These are phyloP conservation scores for Leishmania gerbilli DNA, from an alignment of 208 protist genomes.

Conservation along the genomic window DNA sequence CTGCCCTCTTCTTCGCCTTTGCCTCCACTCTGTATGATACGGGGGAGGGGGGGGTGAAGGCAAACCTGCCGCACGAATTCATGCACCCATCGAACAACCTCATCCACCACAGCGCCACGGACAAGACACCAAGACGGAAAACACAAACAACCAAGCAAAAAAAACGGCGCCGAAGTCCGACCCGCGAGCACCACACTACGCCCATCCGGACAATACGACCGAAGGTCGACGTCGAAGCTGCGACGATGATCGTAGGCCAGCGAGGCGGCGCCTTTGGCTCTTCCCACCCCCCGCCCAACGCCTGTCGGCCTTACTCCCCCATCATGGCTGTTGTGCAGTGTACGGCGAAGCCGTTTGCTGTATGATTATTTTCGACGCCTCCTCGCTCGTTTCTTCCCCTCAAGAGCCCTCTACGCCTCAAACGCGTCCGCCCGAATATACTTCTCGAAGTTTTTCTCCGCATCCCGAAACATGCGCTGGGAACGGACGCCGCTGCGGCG, in stretches of 20 bases:
- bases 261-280: not conserved
- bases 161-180: not conserved
- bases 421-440: slow-evolving; percentile 70
- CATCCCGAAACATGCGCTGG: slow-evolving; percentile 71
- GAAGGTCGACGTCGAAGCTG: not conserved
- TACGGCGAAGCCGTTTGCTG: not conserved
- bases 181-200: not conserved
- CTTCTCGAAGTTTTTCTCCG: slow-evolving; percentile 80
- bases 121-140: not conserved
- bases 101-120: not conserved
- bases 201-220: not conserved
- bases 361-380: not conserved
- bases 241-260: not conserved
- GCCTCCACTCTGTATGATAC: not conserved
- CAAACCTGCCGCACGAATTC: not conserved
- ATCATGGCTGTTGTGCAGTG: not conserved
- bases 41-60: not conserved
- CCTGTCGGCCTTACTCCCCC: not conserved
- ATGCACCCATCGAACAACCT: not conserved
- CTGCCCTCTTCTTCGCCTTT: not conserved
- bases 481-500: slow-evolving; percentile 47
- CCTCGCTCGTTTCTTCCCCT: not conserved
- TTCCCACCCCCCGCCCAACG: not conserved
- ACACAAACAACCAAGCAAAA: not conserved
- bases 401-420: slow-evolving; percentile 33